A percentile compares a stretch with the other conserved stretches of the same genome.
Conservation (phyloP, 2,329 filamentous ascomycete species). For the Fusarium haematococcum region DNA sequence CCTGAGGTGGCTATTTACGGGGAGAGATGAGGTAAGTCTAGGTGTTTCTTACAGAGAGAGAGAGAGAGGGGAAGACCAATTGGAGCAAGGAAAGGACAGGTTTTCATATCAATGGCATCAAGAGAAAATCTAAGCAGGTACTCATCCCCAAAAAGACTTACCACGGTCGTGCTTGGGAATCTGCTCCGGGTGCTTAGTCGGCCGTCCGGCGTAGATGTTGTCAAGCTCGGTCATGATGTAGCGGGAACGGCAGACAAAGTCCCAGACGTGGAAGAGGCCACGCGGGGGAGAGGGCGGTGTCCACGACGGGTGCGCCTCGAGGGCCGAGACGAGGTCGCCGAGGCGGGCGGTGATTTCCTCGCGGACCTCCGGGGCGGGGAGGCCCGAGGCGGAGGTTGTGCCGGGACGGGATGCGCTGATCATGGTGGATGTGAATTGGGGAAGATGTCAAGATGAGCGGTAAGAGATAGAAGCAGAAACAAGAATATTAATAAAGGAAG, state of each 20-base stretch:
- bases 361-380: constrained; percentile 43
- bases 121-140: not conserved
- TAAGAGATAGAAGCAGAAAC: not conserved
- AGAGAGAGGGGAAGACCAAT: not conserved
- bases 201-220: constrained; percentile 50
- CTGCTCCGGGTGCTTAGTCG: constrained; percentile 51
- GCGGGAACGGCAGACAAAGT: constrained; percentile 55
- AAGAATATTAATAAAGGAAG: not conserved
- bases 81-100: not conserved
- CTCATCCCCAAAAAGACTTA: constrained; percentile 28
- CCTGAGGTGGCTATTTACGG: constrained; percentile 31
- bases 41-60: not conserved
- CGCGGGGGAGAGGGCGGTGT: constrained; percentile 41
- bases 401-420: constrained; percentile 16
- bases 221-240: constrained; percentile 58
- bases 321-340: constrained; percentile 43
- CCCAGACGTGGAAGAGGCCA: constrained; percentile 54
- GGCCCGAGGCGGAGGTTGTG: constrained; percentile 15
- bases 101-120: not conserved
- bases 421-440: constrained; percentile 21
- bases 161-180: constrained; percentile 46
- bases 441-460: not conserved
- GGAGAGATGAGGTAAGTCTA: not conserved
- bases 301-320: constrained; percentile 48
- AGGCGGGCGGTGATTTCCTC: constrained; percentile 43